Evolutionary conservation across 2,329 filamentous ascomycete genomes (phyloP), one percentile per base, ranked within the genome.

Genomic region (Aspergillus sp.): DNA sequence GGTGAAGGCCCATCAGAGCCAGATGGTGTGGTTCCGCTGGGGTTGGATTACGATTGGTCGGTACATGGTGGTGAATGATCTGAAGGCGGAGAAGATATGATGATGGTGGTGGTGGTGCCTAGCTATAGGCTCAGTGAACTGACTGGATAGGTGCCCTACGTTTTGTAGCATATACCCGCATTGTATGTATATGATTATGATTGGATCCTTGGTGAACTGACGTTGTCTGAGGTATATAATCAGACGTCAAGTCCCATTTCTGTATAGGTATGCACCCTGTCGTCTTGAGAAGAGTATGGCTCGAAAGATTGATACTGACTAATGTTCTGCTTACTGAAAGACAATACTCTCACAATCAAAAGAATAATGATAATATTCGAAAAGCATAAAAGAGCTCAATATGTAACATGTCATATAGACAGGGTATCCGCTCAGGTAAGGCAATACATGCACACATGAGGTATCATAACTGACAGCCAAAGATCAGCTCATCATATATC

Each of bases 11-110:
- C 95, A 99, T 80, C 83, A 87, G 78, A 97, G 92, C 76, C 95
- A 99, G 83, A 99, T 99, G 95, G 86, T 91, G 39, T 99, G 95
- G 95, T 99, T 98, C 73, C 86, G 95, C 7, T 98, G 92, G 85
- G 91, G 92, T 2, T 99, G 93, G 92, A 96, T 99, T 72, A 84
- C 86, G 0, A 74, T 96, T 59, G 95, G 92, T 70, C 83, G 95
- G 62, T 99, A 98, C 78, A 98, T 99, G 95, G 85, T 92, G 59
- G 85, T 98, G 32, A 99, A 99, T 77, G 93, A 98, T 74, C 73
- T 99, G 77, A 84, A 82, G 71, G 81, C 82, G 70, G 86, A 86
- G 74, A 84, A 82, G 67, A 68, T 81, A 54, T 73, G 67, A 65
- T 2, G 2, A 17, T 2, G 3, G 17, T 19, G 17, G 17, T 19